phyloP scores from a whole-genome alignment of 169 alveolate genomes.

The Plasmodium reichenowi region DNA sequence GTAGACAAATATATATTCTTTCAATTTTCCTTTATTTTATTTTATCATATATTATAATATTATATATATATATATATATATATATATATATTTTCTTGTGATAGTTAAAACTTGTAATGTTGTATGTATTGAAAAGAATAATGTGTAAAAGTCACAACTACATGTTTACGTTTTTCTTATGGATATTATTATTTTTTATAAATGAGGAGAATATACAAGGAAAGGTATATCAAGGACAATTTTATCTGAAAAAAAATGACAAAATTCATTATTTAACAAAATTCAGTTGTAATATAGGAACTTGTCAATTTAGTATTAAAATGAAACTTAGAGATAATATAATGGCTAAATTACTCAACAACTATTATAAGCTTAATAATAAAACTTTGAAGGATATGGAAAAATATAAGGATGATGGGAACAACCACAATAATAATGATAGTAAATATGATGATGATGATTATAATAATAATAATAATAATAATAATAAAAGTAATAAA shows the following conservation, averaged over 20 bases:
- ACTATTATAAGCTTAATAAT: constrained; percentile 39
- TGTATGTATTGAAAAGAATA: too few relatives aligned
- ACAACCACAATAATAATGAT: constrained; percentile 41
- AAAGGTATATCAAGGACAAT: constrained; percentile 61
- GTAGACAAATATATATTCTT: too few relatives aligned
- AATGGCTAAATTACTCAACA: constrained; percentile 15
- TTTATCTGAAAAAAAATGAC: constrained; percentile 52
- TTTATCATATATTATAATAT: too few relatives aligned
- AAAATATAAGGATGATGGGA: background rate
- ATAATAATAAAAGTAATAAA: constrained; percentile 7
- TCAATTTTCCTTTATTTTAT: too few relatives aligned
- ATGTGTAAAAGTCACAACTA: too few relatives aligned
- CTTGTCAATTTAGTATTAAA: constrained; percentile 62
- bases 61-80: too few relatives aligned
- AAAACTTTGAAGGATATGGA: background rate
- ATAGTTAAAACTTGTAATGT: too few relatives aligned
- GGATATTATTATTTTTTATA: constrained; percentile 22
- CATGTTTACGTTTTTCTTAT: constrained; percentile 4
- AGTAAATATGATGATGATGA: constrained; percentile 25
- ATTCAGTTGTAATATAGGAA: constrained; percentile 68
- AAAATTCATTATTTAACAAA: constrained; percentile 72
- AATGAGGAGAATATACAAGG: constrained; percentile 13
- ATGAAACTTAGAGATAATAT: constrained; percentile 72
- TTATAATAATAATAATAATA: background rate
- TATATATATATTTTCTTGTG: too few relatives aligned